Conservation (phyloP, 345 rosid species). For the Theobroma cacao region DNA sequence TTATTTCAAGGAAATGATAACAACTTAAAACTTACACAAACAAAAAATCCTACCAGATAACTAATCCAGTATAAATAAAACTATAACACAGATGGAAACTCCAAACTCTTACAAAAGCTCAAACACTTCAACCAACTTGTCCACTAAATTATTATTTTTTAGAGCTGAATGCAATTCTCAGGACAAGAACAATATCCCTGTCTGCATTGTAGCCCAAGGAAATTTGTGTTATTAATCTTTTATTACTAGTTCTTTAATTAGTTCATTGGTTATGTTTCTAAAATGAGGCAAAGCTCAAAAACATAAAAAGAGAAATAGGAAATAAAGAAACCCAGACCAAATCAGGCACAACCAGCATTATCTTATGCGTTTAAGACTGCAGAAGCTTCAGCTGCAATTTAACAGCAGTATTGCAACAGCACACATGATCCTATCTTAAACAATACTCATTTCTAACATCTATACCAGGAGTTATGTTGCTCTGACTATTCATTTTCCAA, state of each 20-base stretch:
- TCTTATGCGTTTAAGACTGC: background rate
- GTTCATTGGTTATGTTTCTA: background rate
- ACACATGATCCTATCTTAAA: background rate
- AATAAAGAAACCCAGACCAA: background rate
- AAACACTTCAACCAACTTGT: background rate
- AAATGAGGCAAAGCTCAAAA: background rate
- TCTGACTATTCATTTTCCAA: no score
- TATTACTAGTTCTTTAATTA: background rate
- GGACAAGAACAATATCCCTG: background rate
- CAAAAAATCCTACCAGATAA: background rate
- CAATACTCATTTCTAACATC: background rate
- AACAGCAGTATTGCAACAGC: no score
- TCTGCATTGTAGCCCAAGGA: background rate
- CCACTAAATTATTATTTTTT: background rate
- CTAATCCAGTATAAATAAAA: background rate
- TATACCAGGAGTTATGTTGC: no score
- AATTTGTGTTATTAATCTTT: background rate
- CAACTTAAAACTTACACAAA: background rate
- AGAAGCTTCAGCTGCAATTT: background rate
- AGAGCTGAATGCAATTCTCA: background rate
- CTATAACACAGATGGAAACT: background rate
- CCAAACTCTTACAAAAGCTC: background rate
- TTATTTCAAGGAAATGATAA: background rate
- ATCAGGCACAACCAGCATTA: background rate
- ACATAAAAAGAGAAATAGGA: background rate